Evolutionary conservation across 352 stramenopile genomes (phyloP), one percentile per base, ranked within the genome.

Genomic region (Phytophthora litchii): DNA sequence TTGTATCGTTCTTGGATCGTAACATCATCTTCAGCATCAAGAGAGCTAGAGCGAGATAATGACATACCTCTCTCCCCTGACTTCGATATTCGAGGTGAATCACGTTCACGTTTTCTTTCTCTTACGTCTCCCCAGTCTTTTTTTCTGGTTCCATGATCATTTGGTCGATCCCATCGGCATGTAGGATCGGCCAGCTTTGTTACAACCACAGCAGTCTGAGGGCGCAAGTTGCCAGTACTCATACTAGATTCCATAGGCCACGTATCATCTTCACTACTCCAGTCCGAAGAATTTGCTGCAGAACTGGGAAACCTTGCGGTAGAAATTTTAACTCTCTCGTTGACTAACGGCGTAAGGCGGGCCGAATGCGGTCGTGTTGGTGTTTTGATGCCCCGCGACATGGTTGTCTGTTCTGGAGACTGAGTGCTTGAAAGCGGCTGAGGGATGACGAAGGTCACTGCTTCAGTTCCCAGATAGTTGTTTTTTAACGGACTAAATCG

Each of bases 361-460:
- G 67, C 70, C 1, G 73, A 82, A 20, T 72, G 56, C 0, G 73
- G 70, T 2, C 69, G 62, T 8, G 62, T 56, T n/a, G 66, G 47
- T 1, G 67, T 60, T 38, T 79, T 83, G 14, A 32, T 57, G 10
- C 46, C 61, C 29, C 47, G 25, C 1, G 60, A 62, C 19, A 42
- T 45, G 38, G 38, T 59, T 41, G 21, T 54, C 53, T 69, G 55
- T 27, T 65, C 67, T 31, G 61, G 31, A 14, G 64, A 64, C 7
- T 68, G 64, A 29, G 56, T 46, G 51, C 21, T 74, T 17, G 76
- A 83, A 2, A 86, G 55, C 8, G 78, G 78, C 0, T 69, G 67
- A 21, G 78, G 78, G 29, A 84, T 77, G n/a, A 86, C 76, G 50
- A 88, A 86, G 14, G 64, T 67, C 9, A 72, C 46, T n/a, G n/a